Evolutionary conservation across 1,284 basidiomycete species (phyloP).

Genomic region (Leccinum pachyderme): DNA sequence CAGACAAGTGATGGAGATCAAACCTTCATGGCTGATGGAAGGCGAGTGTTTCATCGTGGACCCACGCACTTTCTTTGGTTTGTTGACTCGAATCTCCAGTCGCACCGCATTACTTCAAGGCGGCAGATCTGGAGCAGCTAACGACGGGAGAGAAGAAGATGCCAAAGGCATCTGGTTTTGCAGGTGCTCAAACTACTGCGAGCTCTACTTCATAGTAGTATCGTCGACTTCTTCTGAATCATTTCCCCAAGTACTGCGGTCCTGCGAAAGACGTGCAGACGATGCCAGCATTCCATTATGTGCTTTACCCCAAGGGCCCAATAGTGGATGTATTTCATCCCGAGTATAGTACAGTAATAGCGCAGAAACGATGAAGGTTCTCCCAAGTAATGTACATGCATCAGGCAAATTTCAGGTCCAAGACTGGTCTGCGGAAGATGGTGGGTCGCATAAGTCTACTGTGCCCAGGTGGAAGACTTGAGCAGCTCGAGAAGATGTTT

Average conservation of each 20-base stretch:
- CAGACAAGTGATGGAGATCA: constrained; percentile 97
- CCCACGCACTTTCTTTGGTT: not conserved
- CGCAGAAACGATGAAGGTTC: not conserved
- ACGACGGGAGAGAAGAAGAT: constrained; percentile 86
- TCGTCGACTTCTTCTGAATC: not conserved
- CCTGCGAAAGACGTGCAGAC: not conserved
- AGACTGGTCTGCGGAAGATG: not conserved
- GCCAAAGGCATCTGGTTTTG: constrained; percentile 60
- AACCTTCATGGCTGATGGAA: constrained; percentile 91
- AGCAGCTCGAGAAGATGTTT: constrained; percentile 58
- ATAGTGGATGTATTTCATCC: not conserved
- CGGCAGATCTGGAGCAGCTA: constrained; percentile 81
- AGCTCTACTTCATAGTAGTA: constrained; percentile 11
- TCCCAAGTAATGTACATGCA: constrained; percentile 1
- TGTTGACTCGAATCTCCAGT: constrained; percentile 44
- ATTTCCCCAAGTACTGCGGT: not conserved
- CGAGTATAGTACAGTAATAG: constrained; percentile 1
- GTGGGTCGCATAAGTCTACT: constrained; percentile 17
- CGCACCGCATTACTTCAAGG: constrained; percentile 93
- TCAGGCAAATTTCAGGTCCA: not conserved
- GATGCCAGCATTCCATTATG: not conserved
- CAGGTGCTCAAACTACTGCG: constrained; percentile 20
- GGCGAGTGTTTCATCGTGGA: constrained; percentile 45
- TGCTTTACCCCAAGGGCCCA: not conserved
- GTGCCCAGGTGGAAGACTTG: constrained; percentile 37